A percentile compares a stretch with the other conserved stretches of the same genome.
phyloP scores from a whole-genome alignment of 2,329 filamentous ascomycete genomes.

The Trichothecium roseum region DNA sequence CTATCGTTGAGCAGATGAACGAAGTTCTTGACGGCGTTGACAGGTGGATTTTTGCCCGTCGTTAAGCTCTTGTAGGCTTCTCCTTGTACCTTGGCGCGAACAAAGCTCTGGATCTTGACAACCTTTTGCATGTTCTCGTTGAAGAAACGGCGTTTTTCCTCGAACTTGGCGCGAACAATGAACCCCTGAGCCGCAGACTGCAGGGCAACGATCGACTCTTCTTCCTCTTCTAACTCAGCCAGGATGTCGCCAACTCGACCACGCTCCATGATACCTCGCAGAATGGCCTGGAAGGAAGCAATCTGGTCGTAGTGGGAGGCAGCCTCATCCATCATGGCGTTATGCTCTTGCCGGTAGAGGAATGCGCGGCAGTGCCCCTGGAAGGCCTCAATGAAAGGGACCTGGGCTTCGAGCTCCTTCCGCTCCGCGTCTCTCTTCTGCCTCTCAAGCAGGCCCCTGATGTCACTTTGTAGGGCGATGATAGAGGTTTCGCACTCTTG shows the following conservation, averaged over 20 bases:
- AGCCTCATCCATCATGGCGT: conserved; percentile 58
- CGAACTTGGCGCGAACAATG: conserved; percentile 64
- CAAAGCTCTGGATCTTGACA: conserved; percentile 95
- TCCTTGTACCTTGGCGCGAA: conserved; percentile 88
- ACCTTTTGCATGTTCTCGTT: conserved; percentile 98
- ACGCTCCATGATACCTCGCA: conserved; percentile 70
- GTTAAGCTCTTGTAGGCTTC: conserved; percentile 97
- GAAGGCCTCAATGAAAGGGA: conserved; percentile 45
- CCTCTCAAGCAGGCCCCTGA: conserved; percentile 52
- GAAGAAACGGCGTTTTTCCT: conserved; percentile 80
- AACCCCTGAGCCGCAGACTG: conserved; percentile 67
- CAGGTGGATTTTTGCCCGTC: conserved; percentile 90
- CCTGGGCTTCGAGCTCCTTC: conserved; percentile 47
- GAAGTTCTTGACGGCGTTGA: conserved; percentile 95
- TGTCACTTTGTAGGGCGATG: conserved; percentile 43
- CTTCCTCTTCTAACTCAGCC: conserved; percentile 69
- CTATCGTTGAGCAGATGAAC: conserved; percentile 96
- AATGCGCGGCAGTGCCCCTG: conserved; percentile 61
- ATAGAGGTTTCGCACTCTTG: conserved; percentile 33
- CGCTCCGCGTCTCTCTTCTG: conserved; percentile 36
- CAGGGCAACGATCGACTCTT: conserved; percentile 63
- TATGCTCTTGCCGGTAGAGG: conserved; percentile 49
- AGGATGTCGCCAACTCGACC: conserved; percentile 64
- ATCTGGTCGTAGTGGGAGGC: conserved; percentile 57
- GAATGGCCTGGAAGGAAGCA: conserved; percentile 60